Conservation (phyloP, 169 alveolate species). For the Eimeria tenella region DNA sequence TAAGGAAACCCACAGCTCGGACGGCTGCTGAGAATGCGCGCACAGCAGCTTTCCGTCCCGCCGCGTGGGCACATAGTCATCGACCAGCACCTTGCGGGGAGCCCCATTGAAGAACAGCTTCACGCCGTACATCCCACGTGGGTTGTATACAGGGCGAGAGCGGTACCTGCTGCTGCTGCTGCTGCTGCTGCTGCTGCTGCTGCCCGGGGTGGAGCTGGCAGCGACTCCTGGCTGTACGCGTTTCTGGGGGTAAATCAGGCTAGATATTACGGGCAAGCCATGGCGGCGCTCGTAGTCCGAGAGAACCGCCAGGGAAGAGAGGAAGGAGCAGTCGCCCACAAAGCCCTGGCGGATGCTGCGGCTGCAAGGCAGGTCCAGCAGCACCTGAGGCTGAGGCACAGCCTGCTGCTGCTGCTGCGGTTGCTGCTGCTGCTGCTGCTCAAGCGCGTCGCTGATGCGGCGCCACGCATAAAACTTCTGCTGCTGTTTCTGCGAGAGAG, state of each 20-base stretch:
- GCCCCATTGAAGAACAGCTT: slow-evolving; percentile 93
- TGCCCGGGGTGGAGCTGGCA: neutral
- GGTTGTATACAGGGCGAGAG: slow-evolving; percentile 85
- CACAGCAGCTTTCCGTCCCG: slow-evolving; percentile 85
- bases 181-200: slow-evolving; percentile 15
- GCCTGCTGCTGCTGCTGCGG: slow-evolving; percentile 35
- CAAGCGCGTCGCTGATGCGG: slow-evolving; percentile 83
- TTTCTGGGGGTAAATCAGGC: slow-evolving; percentile 83
- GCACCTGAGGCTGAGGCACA: slow-evolving; percentile 52
- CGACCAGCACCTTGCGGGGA: slow-evolving; percentile 93
- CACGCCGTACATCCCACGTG: slow-evolving; percentile 90
- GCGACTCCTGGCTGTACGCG: neutral
- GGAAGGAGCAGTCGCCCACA: slow-evolving; percentile 96
- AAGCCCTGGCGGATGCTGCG: slow-evolving; percentile 91
- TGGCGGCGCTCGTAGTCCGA: slow-evolving; percentile 91
- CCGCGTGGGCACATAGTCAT: slow-evolving; percentile 93
- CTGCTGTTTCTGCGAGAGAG: slow-evolving; percentile 85
- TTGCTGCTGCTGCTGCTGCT: slow-evolving; percentile 65
- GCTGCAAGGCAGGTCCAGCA: slow-evolving; percentile 83
- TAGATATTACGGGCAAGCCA: slow-evolving; percentile 87
- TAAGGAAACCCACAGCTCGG: slow-evolving; percentile 94
- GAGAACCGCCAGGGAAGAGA: slow-evolving; percentile 91
- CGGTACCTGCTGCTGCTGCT: neutral
- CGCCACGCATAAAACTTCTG: slow-evolving; percentile 85
- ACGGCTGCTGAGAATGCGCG: slow-evolving; percentile 91